Percentiles rank a stretch among this genome's conserved stretches.
These are phyloP conservation scores for Entomortierella chlamydospora DNA, from an alignment of 192 early-diverging fungal species.

Conservation along the genomic window DNA sequence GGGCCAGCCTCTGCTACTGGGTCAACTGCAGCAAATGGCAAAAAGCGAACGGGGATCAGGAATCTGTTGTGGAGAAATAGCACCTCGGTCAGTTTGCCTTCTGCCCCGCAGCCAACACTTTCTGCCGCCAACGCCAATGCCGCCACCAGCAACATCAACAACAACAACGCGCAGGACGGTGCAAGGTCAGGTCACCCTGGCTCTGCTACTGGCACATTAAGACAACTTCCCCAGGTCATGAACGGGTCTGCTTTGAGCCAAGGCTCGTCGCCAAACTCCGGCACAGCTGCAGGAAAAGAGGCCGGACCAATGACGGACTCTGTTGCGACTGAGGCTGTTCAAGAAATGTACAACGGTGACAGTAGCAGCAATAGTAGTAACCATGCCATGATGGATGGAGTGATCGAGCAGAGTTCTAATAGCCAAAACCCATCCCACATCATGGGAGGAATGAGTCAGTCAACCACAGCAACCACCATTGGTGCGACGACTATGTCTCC, in stretches of 20 bases:
- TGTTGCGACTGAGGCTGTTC: slow-evolving; percentile 2
- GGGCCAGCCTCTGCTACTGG: slow-evolving; percentile 6
- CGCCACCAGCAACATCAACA: no score
- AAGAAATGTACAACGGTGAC: neutral
- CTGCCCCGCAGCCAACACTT: neutral
- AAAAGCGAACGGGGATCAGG: slow-evolving; percentile 33
- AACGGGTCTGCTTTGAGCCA: slow-evolving; percentile 15
- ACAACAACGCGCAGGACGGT: neutral
- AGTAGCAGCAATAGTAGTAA: neutral
- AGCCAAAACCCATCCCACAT: neutral
- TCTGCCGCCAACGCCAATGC: neutral
- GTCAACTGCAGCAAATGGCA: slow-evolving; percentile 5
- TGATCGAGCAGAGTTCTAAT: neutral
- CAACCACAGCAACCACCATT: slow-evolving; percentile 16
- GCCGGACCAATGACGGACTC: neutral
- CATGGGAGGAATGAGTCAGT: slow-evolving; percentile 11
- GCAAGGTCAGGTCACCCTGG: neutral
- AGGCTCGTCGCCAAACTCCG: neutral
- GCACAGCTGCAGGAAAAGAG: slow-evolving; percentile 7
- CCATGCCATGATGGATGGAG: neutral
- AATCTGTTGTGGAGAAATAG: slow-evolving; percentile 42
- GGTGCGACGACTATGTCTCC: slow-evolving; percentile 2
- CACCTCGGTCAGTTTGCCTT: slow-evolving; percentile 38
- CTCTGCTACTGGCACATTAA: neutral
- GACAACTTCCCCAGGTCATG: slow-evolving; percentile 32